phyloP scores from a whole-genome alignment of 2,329 filamentous ascomycete genomes.

The Aspergillus proliferans region DNA sequence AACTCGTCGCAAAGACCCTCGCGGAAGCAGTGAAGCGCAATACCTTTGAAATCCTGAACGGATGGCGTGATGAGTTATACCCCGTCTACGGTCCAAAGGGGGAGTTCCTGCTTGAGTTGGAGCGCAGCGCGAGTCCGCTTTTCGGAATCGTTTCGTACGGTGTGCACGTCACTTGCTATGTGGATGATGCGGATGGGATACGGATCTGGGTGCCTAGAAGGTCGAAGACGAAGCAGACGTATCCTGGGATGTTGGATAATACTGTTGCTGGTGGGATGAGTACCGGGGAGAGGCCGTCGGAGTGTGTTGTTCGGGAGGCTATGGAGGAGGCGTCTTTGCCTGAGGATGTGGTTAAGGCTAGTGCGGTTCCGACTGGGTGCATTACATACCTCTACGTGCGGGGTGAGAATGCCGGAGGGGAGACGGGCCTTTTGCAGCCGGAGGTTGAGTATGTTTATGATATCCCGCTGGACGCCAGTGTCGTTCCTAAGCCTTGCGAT shows the following conservation, averaged over 20 bases:
- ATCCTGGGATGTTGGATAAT: constrained; percentile 88
- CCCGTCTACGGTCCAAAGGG: constrained; percentile 62
- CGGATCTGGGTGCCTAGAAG: constrained; percentile 81
- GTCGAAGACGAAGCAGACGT: constrained; percentile 73
- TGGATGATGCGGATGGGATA: constrained; percentile 52
- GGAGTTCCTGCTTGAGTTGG: constrained; percentile 63
- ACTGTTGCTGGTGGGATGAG: constrained; percentile 82
- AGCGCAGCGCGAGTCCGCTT: constrained; percentile 66
- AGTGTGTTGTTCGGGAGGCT: constrained; percentile 77
- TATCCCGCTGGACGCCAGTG: constrained; percentile 63
- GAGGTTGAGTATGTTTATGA: constrained; percentile 92
- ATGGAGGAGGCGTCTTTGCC: constrained; percentile 83
- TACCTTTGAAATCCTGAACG: constrained; percentile 66
- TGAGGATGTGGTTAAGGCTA: constrained; percentile 58
- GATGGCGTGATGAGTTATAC: constrained; percentile 77
- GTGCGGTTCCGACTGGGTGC: constrained; percentile 57
- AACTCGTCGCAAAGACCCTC: constrained; percentile 52
- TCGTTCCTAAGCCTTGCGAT: constrained; percentile 71
- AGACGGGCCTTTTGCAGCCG: constrained; percentile 76
- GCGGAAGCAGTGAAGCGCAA: constrained; percentile 62
- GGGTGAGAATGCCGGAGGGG: constrained; percentile 68
- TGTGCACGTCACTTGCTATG: constrained; percentile 73
- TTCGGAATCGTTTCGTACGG: constrained; percentile 74
- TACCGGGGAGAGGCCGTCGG: constrained; percentile 71
- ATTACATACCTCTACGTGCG: constrained; percentile 83